phyloP scores from a whole-genome alignment of 1,284 basidiomycete genomes.

The Puccinia hordei region DNA sequence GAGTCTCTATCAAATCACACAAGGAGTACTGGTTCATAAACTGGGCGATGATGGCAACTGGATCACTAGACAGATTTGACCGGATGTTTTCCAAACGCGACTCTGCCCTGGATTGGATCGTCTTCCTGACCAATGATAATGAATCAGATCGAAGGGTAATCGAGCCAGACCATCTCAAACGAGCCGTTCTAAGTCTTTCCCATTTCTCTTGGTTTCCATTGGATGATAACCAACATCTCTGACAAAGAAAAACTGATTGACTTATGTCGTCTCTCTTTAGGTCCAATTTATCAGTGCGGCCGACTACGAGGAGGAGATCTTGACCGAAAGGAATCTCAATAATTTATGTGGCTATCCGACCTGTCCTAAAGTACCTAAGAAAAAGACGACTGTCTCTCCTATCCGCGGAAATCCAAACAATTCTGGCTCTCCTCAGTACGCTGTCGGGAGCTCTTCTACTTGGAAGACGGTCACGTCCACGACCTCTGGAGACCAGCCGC shows the following conservation, averaged over 20 bases:
- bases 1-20: not conserved
- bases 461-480: not conserved
- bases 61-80: not conserved
- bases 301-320: constrained; percentile 36
- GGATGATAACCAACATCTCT: not conserved
- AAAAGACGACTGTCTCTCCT: not conserved
- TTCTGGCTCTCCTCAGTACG: not conserved
- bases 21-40: not conserved
- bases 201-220: not conserved
- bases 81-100: not conserved
- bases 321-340: constrained; percentile 37
- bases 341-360: constrained; percentile 37
- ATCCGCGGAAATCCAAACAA: not conserved
- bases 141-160: not conserved
- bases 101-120: constrained; percentile 7
- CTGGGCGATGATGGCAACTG: not conserved
- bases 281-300: constrained; percentile 23
- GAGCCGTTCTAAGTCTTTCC: constrained; percentile 22
- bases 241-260: not conserved
- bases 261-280: not conserved
- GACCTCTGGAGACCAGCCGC: not conserved
- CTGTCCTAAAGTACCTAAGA: constrained; percentile 1
- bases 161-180: not conserved
- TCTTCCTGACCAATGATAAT: constrained; percentile 13
- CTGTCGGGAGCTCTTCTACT: not conserved